These are phyloP conservation scores for Coemansia sp. DNA, from an alignment of 192 early-diverging fungal species.

Conservation along the genomic window DNA sequence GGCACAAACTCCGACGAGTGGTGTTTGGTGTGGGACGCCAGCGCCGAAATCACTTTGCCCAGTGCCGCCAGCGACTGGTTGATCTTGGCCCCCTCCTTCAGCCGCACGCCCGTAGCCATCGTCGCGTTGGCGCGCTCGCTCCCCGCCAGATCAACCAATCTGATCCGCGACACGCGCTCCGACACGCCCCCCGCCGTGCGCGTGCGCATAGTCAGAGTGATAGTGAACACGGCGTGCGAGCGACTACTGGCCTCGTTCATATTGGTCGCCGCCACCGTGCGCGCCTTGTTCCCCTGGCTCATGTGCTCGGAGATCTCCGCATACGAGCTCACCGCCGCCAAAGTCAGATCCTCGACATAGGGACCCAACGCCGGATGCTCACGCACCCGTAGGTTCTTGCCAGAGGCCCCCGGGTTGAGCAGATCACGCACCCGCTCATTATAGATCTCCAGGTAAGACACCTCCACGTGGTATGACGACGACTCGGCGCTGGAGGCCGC, in stretches of 20 bases:
- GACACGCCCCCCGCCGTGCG: slow-evolving; percentile 58
- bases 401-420: slow-evolving; percentile 72
- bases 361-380: slow-evolving; percentile 79
- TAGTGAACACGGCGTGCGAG: slow-evolving; percentile 83
- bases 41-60: slow-evolving; percentile 91
- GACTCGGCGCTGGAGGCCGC: slow-evolving; percentile 16
- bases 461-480: slow-evolving; percentile 66
- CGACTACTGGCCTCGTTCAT: slow-evolving; percentile 94
- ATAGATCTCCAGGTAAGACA: slow-evolving; percentile 93
- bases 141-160: slow-evolving; percentile 92
- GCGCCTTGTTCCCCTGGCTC: slow-evolving; percentile 78
- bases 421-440: slow-evolving; percentile 83
- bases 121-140: slow-evolving; percentile 89
- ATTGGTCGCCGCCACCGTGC: slow-evolving; percentile 87
- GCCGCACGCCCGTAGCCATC: slow-evolving; percentile 75
- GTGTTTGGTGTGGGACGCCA: slow-evolving; percentile 67
- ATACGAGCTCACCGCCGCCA: slow-evolving; percentile 76
- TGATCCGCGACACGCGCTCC: slow-evolving; percentile 76
- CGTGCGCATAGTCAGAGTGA: slow-evolving; percentile 69
- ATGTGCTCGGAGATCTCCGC: slow-evolving; percentile 71
- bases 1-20: slow-evolving; percentile 68
- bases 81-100: slow-evolving; percentile 94
- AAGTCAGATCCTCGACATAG: slow-evolving; percentile 91
- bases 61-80: slow-evolving; percentile 90
- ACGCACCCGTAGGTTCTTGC: slow-evolving; percentile 71